Conservation (phyloP, 2,329 filamentous ascomycete species). For the Emericellopsis atlantica region DNA sequence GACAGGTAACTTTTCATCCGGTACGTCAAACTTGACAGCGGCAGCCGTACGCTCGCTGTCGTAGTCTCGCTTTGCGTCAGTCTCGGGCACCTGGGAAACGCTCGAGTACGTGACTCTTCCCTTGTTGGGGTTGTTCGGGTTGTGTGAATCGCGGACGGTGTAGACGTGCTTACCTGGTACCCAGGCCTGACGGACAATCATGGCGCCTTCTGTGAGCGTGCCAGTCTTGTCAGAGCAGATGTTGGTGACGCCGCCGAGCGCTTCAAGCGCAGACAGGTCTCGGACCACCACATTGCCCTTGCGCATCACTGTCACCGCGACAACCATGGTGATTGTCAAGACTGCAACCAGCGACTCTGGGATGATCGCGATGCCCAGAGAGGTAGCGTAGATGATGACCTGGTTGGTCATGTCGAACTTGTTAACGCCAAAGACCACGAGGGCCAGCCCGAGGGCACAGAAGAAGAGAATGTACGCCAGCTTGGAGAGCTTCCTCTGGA, state of each 20-base stretch:
- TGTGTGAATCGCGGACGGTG: slow-evolving; percentile 47
- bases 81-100: slow-evolving; percentile 17
- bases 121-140: slow-evolving; percentile 47
- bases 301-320: slow-evolving; percentile 51
- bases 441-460: slow-evolving; percentile 46
- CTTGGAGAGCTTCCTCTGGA: slow-evolving; percentile 67
- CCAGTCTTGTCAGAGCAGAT: slow-evolving; percentile 67
- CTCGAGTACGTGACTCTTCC: slow-evolving; percentile 37
- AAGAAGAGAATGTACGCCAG: slow-evolving; percentile 67
- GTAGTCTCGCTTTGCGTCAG: slow-evolving; percentile 33
- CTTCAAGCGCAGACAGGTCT: slow-evolving; percentile 55
- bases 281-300: slow-evolving; percentile 52
- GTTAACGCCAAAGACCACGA: slow-evolving; percentile 46
- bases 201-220: slow-evolving; percentile 55
- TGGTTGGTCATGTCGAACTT: slow-evolving; percentile 36
- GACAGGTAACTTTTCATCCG: slow-evolving; percentile 37
- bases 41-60: slow-evolving; percentile 47
- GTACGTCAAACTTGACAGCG: slow-evolving; percentile 50
- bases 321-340: slow-evolving; percentile 58
- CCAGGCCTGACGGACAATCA: slow-evolving; percentile 58
- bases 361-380: slow-evolving; percentile 48
- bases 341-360: slow-evolving; percentile 57
- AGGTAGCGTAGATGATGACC: slow-evolving; percentile 45
- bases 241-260: slow-evolving; percentile 57
- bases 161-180: slow-evolving; percentile 44